phyloP scores from a whole-genome alignment of 192 early-diverging fungal species.

The Phycomyces blakesleeanus region DNA sequence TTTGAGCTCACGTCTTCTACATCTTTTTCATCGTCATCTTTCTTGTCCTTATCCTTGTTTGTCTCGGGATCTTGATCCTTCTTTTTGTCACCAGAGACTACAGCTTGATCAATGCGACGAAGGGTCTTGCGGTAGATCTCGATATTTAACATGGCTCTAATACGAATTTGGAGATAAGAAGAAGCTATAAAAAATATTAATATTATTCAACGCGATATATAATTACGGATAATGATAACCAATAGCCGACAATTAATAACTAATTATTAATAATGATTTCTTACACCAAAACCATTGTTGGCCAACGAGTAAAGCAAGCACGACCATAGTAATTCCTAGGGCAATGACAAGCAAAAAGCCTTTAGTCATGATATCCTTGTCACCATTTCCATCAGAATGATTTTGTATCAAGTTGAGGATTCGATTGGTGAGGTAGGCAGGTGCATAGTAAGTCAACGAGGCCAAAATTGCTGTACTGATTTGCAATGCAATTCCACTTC shows the following conservation, averaged over 20 bases:
- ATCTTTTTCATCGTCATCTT: constrained; percentile 14
- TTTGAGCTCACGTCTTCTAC: constrained; percentile 25
- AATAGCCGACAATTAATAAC: too few relatives aligned
- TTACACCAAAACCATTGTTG: constrained; percentile 35
- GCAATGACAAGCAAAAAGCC: constrained; percentile 57
- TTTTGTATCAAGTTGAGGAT: constrained; percentile 19
- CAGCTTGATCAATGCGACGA: constrained; percentile 45
- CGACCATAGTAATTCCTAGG: constrained; percentile 48
- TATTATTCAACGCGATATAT: background rate
- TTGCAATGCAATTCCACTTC: background rate
- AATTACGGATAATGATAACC: too few relatives aligned
- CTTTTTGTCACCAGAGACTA: constrained; percentile 29
- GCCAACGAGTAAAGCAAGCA: constrained; percentile 13
- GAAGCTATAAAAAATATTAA: constrained; percentile 11
- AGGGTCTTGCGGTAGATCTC: constrained; percentile 69
- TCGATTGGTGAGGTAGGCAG: constrained; percentile 34
- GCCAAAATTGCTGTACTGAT: constrained; percentile 1
- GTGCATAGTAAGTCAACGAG: constrained; percentile 8
- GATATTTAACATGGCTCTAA: constrained; percentile 31
- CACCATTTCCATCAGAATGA: background rate
- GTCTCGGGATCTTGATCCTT: constrained; percentile 19
- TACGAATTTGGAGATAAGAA: constrained; percentile 27
- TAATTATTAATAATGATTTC: too few relatives aligned
- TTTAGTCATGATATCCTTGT: constrained; percentile 38
- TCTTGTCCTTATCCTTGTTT: constrained; percentile 26